These are phyloP conservation scores for Colletotrichum sp. DNA, from an alignment of 2,329 filamentous ascomycete species.

Conservation along the genomic window DNA sequence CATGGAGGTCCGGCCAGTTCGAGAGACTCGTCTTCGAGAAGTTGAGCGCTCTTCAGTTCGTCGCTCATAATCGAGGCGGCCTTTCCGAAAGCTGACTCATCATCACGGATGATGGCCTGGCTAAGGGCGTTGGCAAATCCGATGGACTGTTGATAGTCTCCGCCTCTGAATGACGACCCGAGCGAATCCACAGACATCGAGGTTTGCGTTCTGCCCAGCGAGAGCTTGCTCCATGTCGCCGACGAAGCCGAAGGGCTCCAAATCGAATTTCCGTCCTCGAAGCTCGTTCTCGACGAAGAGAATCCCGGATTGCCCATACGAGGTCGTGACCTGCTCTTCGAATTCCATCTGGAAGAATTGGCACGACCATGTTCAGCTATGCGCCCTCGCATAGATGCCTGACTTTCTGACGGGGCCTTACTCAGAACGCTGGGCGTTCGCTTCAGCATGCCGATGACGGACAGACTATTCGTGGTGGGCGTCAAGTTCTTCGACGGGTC, in stretches of 20 bases:
- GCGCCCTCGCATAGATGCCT: slow-evolving; percentile 72
- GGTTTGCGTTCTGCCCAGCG: slow-evolving; percentile 86
- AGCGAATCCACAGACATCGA: slow-evolving; percentile 94
- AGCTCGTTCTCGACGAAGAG: slow-evolving; percentile 89
- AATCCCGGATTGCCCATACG: slow-evolving; percentile 78
- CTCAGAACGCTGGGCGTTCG: slow-evolving; percentile 90
- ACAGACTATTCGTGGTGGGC: slow-evolving; percentile 64
- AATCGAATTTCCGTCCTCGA: slow-evolving; percentile 87
- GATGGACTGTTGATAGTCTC: slow-evolving; percentile 93
- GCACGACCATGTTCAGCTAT: slow-evolving; percentile 61
- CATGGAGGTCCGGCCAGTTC: slow-evolving; percentile 94
- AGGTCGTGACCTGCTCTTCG: slow-evolving; percentile 84
- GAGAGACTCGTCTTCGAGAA: slow-evolving; percentile 91
- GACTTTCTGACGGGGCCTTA: slow-evolving; percentile 87
- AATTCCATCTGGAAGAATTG: slow-evolving; percentile 74
- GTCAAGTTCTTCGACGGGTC: slow-evolving; percentile 47
- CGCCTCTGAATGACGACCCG: slow-evolving; percentile 74
- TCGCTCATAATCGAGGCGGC: slow-evolving; percentile 62
- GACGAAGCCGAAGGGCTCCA: slow-evolving; percentile 87
- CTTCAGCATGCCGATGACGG: slow-evolving; percentile 79
- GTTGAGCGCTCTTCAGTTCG: slow-evolving; percentile 61
- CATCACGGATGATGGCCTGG: slow-evolving; percentile 94
- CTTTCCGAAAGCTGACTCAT: slow-evolving; percentile 60
- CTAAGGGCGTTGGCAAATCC: slow-evolving; percentile 96
- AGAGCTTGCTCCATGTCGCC: slow-evolving; percentile 96